Base-by-base conservation (phyloP, 2,329 filamentous ascomycete genomes). In the Juglanconis sp. region DNA sequence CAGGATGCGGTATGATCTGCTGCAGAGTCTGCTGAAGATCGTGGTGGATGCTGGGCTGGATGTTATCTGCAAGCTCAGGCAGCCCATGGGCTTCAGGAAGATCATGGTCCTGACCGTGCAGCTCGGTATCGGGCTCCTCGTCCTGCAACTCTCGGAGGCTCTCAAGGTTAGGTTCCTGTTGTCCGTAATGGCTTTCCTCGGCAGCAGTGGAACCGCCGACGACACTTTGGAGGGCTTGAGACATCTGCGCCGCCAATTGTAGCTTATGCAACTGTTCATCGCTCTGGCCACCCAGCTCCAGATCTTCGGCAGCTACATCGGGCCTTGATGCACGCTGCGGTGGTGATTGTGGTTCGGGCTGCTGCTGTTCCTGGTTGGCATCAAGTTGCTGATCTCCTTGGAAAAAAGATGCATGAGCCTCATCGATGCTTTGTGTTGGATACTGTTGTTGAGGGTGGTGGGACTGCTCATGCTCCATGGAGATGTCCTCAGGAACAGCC, bases 161-260 rank as follows among this genome's bases (percentile, higher is more conserved):
- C 13, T 64, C 58, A 15, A 63, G 64, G n/a, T 60, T 64, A 24
- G 42, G 60, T 38, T 56, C 59, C 32, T 61, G 58, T n/a, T 42
- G 50, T 13, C 52, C 36, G n/a, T 50, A 49, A 24, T n/a, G 17
- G 58, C 61, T 52, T 38, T 66, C 65, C 13, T 69, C 77, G 46
- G 71, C 76, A 2, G 77, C 71, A 60, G 81, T 79, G 17, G 80
- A 76, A 15, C 76, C 71, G n/a, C 77, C 73, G 69, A 85, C 77
- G 61, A 82, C 78, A 40, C 80, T 76, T 11, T 81, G 79, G 15
- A 86, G 73, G 48, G 78, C 81, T 62, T 83, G 81, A 52, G 81
- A 82, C 47, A 86, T 72, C 67, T 85, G 83, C 9, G 83, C 82
- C 13, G 83, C 82, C 44, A 86, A 73, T 69, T 84, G 83, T 47